phyloP scores from a whole-genome alignment of 495 filamentous ascomycete genomes.

The Podospora tetraspora region DNA sequence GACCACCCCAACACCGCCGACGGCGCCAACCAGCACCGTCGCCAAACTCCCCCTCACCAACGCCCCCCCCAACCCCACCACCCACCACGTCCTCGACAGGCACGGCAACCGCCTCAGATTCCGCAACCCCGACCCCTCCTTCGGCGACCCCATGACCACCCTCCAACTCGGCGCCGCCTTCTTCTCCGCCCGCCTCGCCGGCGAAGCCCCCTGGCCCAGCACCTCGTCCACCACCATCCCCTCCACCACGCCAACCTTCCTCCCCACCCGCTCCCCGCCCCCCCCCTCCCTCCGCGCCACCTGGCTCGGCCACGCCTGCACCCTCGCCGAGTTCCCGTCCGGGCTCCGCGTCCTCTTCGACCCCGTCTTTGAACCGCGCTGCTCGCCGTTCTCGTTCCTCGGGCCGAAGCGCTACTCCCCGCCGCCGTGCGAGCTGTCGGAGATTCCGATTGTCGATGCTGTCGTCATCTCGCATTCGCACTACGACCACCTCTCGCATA shows the following conservation, averaged over 20 bases:
- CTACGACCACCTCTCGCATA: conserved; percentile 86
- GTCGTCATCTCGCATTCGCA: conserved; percentile 92
- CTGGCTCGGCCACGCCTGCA: conserved; percentile 96
- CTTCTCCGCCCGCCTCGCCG: neutral
- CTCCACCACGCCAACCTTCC: neutral
- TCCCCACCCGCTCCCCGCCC: neutral
- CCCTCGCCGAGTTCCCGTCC: conserved; percentile 83
- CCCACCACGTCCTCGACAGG: conserved; percentile 31
- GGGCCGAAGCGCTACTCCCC: conserved; percentile 80
- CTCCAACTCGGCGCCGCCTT: neutral
- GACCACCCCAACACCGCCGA: neutral
- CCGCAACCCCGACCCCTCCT: conserved; percentile 33
- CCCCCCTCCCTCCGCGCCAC: conserved; percentile 64
- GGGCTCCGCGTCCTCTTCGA: conserved; percentile 91
- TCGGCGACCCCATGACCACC: neutral
- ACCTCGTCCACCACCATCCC: neutral
- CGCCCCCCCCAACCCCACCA: conserved; percentile 13
- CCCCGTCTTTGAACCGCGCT: conserved; percentile 87
- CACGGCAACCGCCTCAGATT: conserved; percentile 31
- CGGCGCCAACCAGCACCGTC: conserved; percentile 7
- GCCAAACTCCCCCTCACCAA: conserved; percentile 17
- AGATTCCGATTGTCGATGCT: conserved; percentile 79
- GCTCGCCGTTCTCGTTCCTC: conserved; percentile 65
- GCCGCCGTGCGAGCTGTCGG: conserved; percentile 68
- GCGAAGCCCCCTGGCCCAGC: conserved; percentile 1